Evolutionary conservation across 805 yeast species (phyloP), one percentile per base, ranked within the genome.

Genomic region (Barnettozyma pratensis): DNA sequence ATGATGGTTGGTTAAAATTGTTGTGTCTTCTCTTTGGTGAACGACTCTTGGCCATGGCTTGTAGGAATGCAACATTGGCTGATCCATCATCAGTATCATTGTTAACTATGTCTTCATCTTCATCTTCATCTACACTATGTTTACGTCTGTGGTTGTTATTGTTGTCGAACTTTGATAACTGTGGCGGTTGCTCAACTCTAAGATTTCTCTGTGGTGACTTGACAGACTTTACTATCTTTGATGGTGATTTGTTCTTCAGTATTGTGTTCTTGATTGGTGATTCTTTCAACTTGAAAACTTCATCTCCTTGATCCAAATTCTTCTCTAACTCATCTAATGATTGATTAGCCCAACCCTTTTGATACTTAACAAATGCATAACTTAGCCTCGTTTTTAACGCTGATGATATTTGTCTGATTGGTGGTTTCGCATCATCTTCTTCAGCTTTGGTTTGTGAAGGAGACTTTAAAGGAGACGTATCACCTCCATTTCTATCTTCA

Each of bases 291-390:
- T 25, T 41, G 31, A 42, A 38, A 34, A 38, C 42, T 8, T 45
- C 47, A 7, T 45, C 55, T 5, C 44, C 43, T 14, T 46, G 49
- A 9, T 46, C 45, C 4, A 55, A 45, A 2, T 48, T 46, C 41
- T 57, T 63, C 40, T 61, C 65, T 35, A 61, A 29, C 34, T 62
- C 64, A 41, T 59, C 65, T 12, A 62, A 41, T 4, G 63, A 58
- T 41, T 62, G 63, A 44, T 60, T 57, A 9, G 58, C 48, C 65
- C 64, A 61, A 4, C 66, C 65, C 14, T 61, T 50, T 45, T 70
- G 70, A 45, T 67, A 58, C 53, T 70, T 70, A 9, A 70, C 68
- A 52, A 68, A 63, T 2, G 76, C 76, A 54, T 70, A 69, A 47
- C 68, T 69, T 12, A 72, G 54, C 47, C 75, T 59, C 11, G 74